Base-by-base conservation (phyloP, 495 filamentous ascomycete genomes). In the Extremus antarcticus region DNA sequence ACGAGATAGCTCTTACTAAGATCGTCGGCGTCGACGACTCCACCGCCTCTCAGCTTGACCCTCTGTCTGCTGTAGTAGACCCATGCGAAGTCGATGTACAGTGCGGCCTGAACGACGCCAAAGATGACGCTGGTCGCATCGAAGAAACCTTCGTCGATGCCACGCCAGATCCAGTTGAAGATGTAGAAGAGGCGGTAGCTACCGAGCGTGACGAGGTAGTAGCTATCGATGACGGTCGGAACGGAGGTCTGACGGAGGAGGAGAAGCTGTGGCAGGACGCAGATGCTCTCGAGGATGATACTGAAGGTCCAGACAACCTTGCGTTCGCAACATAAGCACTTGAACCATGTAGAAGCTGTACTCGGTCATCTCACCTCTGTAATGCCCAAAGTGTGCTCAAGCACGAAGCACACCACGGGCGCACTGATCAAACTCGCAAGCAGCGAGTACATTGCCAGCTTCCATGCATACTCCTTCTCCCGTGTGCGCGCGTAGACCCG, bases 51-150 rank as follows among this genome's bases (percentile, higher is more conserved):
- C 3, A 98, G 83, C 79, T 96, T 96, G 62, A 98, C 90, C 32
- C 88, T 79, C 71, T 97, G 94, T 35, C 92, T 77, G 2, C 84
- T 84, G 72, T 85, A 95, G 73, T 98, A 98, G 0, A 98, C 88
- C 90, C 90, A 96, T 22, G 86, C 88, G 66, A 98, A 98, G 67
- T 98, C 94, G 59, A 90, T 65, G 66, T 97, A 96, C 50, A 97
- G 79, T 1, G 82, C 80, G 0, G 91, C 96, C 71, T 98, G 94
- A 23, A 97, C 73, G 57, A 94, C 71, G 38, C 91, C 92, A 67
- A 94, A 96, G 50, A 92, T 74, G 55, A 90, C 75, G 10, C 83
- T 76, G 25, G 90, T 76, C n/a, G 78, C 76, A 59, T 92, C 87
- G 58, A 80, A 79, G 50, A 74, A 69, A n/a, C 72, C 65, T 13